phyloP scores from a whole-genome alignment of 148 eudicot species.

The Nepenthes mirabilis region DNA sequence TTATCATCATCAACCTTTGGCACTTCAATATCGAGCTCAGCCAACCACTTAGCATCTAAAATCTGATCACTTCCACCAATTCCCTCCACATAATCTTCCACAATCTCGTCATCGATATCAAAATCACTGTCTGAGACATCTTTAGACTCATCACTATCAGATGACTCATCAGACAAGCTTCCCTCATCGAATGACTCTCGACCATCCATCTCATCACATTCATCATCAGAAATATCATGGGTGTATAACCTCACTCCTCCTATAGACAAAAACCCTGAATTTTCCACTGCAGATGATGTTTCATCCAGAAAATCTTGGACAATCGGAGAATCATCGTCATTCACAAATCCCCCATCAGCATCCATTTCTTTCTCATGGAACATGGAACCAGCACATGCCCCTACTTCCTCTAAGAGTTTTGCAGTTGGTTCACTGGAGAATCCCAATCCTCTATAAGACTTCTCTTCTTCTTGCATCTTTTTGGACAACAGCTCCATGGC shows the following conservation, averaged over 20 bases:
- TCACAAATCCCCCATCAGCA: conserved; percentile 19
- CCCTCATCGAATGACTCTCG: conserved; percentile 36
- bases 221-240: conserved; percentile 57
- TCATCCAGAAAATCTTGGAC: conserved; percentile 23
- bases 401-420: conserved; percentile 23
- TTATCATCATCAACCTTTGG: conserved; percentile 10
- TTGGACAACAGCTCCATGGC: conserved; percentile 14
- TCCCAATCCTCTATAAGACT: conserved; percentile 57
- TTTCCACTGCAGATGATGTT: conserved; percentile 26
- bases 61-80: conserved; percentile 54
- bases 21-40: conserved; percentile 24
- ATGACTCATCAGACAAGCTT: conserved; percentile 32
- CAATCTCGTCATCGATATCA: conserved; percentile 81
- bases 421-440: conserved; percentile 29
- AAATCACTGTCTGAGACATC: conserved; percentile 47
- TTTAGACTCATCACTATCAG: conserved; percentile 53
- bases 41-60: conserved; percentile 50
- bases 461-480: conserved; percentile 17
- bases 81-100: conserved; percentile 77
- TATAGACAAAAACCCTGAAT: conserved; percentile 61
- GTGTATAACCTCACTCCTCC: conserved; percentile 85
- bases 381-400: conserved; percentile 13
- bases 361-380: conserved; percentile 34
- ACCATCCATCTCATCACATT: conserved; percentile 34
- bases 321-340: conserved; percentile 13